These are phyloP conservation scores for Cunninghamia lanceolata DNA, from an alignment of 75 land plant genomes.

Conservation along the genomic window DNA sequence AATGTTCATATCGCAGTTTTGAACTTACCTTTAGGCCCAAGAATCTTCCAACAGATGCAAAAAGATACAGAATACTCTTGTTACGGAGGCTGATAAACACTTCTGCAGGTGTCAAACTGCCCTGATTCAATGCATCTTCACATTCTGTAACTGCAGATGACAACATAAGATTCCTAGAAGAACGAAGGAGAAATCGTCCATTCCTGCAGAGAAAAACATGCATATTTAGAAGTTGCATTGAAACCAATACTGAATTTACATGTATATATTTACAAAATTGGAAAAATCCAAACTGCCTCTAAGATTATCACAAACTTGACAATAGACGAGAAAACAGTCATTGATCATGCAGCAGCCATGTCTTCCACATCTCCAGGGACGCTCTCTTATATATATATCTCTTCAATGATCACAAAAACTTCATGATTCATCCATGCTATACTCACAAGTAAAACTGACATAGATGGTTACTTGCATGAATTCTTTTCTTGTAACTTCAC, in stretches of 20 bases:
- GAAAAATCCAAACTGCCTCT: background rate
- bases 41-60: constrained; percentile 78
- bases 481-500: background rate
- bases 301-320: background rate
- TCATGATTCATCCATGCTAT: background rate
- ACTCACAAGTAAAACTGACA: background rate
- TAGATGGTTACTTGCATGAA: background rate
- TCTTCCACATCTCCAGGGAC: background rate
- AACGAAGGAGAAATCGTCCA: constrained; percentile 79
- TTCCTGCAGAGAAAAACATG: constrained; percentile 49
- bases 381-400: background rate
- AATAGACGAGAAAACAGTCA: background rate
- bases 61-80: constrained; percentile 76
- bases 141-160: constrained; percentile 57
- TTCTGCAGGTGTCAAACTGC: constrained; percentile 59
- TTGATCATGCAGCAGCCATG: background rate
- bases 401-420: background rate
- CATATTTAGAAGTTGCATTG: constrained; percentile 2
- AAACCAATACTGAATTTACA: background rate
- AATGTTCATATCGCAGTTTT: background rate
- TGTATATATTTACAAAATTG: background rate
- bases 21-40: constrained; percentile 74
- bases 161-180: constrained; percentile 56
- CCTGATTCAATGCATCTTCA: constrained; percentile 89
- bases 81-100: constrained; percentile 78